Conservation (phyloP, 495 filamentous ascomycete species). For the Annulohypoxylon bovei region DNA sequence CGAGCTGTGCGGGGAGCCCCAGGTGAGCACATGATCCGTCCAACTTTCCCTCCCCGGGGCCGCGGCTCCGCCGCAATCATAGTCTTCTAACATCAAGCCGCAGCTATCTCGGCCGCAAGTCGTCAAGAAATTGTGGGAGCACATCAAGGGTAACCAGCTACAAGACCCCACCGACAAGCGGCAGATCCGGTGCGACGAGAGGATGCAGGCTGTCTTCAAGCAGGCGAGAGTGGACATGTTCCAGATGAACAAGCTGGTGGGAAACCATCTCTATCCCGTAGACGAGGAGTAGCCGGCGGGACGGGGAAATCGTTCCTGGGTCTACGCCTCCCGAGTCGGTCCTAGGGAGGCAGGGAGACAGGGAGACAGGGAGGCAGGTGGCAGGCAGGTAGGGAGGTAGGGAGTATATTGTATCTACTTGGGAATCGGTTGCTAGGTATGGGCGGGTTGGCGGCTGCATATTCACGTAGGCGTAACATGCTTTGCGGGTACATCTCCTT, state of each 20-base stretch:
- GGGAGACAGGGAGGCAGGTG: no score
- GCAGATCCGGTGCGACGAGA: conserved; percentile 91
- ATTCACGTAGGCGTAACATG: conserved; percentile 17
- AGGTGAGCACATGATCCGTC: conserved; percentile 55
- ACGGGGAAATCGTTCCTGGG: background rate
- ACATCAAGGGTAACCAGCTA: conserved; percentile 85
- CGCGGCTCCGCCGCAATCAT: background rate
- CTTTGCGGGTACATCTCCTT: conserved; percentile 18
- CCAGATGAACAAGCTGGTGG: conserved; percentile 82
- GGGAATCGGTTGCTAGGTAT: background rate
- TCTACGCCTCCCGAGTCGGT: background rate
- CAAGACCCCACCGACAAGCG: conserved; percentile 92
- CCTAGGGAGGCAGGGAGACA: background rate
- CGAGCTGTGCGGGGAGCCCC: conserved; percentile 66
- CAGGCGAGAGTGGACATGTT: conserved; percentile 96
- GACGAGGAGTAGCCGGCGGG: conserved; percentile 52
- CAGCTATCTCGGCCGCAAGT: conserved; percentile 92
- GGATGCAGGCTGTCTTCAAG: conserved; percentile 89
- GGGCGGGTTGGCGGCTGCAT: conserved; percentile 2
- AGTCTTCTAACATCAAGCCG: conserved; percentile 10
- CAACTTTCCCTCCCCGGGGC: background rate
- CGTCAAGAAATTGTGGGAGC: conserved; percentile 94
- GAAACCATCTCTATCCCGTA: conserved; percentile 64
- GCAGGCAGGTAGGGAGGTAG: background rate
- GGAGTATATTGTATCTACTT: background rate